Conservation (phyloP, 2,329 filamentous ascomycete species). For the Fulvia fulva region DNA sequence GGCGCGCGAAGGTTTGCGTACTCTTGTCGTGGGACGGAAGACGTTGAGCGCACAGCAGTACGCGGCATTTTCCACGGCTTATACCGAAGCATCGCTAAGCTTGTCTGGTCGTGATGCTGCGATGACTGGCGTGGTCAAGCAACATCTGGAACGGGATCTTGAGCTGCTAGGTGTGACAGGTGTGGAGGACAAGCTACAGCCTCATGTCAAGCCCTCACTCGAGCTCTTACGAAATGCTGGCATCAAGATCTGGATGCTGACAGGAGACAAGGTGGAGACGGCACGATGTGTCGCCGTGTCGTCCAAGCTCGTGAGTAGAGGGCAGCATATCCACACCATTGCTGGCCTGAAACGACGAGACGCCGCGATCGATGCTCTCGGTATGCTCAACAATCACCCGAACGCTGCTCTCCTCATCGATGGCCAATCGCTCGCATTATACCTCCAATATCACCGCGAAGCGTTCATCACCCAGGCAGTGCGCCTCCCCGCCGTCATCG, state of each 20-base stretch:
- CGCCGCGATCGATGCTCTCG: slow-evolving; percentile 79
- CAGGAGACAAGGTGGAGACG: slow-evolving; percentile 96
- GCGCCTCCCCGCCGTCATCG: slow-evolving; percentile 83
- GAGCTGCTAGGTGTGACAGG: slow-evolving; percentile 96
- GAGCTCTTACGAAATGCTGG: slow-evolving; percentile 94
- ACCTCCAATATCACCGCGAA: slow-evolving; percentile 75
- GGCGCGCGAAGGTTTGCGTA: slow-evolving; percentile 92
- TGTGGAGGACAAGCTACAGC: slow-evolving; percentile 94
- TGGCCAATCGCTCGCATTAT: slow-evolving; percentile 80
- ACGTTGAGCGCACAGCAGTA: slow-evolving; percentile 76
- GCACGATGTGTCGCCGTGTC: slow-evolving; percentile 93
- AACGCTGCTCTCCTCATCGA: slow-evolving; percentile 91
- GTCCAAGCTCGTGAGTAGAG: slow-evolving; percentile 86
- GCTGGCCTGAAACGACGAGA: slow-evolving; percentile 71
- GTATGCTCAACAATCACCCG: slow-evolving; percentile 78
- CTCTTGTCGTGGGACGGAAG: slow-evolving; percentile 91
- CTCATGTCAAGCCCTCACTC: slow-evolving; percentile 89
- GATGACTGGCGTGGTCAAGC: slow-evolving; percentile 74
- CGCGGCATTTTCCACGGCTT: slow-evolving; percentile 68
- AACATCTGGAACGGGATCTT: slow-evolving; percentile 79
- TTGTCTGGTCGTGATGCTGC: slow-evolving; percentile 75
- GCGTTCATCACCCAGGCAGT: slow-evolving; percentile 89
- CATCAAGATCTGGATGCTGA: slow-evolving; percentile 99
- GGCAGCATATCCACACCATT: slow-evolving; percentile 94
- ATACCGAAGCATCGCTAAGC: slow-evolving; percentile 75